A percentile compares a stretch with the other conserved stretches of the same genome.
Evolutionary conservation across 805 yeast species (phyloP).

Genomic region (Saccharomycopsis selenospora): DNA sequence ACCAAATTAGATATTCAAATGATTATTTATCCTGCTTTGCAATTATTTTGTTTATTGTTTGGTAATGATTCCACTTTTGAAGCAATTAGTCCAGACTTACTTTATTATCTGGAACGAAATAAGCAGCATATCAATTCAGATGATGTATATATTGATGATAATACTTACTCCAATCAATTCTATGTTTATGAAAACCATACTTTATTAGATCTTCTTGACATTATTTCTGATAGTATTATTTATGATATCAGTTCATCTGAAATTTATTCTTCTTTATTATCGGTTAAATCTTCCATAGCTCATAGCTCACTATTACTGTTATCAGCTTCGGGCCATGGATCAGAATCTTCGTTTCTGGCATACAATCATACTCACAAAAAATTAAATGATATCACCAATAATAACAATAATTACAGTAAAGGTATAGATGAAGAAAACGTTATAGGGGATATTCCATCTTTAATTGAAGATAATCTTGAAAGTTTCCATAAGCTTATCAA

Average conservation of each 20-base stretch:
- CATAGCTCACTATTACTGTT: neutral
- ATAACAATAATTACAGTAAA: neutral
- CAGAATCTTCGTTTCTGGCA: too few relatives aligned
- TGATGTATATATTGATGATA: neutral
- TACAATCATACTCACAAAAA: neutral
- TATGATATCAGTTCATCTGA: neutral
- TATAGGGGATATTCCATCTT: neutral
- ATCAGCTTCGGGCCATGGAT: neutral
- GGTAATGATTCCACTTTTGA: neutral
- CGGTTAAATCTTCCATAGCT: neutral
- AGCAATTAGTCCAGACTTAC: neutral
- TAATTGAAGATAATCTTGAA: neutral
- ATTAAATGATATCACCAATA: neutral
- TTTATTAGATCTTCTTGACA: neutral
- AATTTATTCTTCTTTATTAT: neutral
- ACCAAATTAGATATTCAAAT: neutral
- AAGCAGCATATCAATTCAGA: neutral
- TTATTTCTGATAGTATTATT: neutral
- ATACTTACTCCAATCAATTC: neutral
- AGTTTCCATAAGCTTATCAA: constrained; percentile 6
- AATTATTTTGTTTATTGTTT: neutral
- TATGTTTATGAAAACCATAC: neutral
- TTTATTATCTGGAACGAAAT: neutral
- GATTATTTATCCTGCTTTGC: neutral
- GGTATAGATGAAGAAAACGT: neutral